phyloP scores from a whole-genome alignment of 1,139 yeast species.

The Blastobotrys capitulatus region DNA sequence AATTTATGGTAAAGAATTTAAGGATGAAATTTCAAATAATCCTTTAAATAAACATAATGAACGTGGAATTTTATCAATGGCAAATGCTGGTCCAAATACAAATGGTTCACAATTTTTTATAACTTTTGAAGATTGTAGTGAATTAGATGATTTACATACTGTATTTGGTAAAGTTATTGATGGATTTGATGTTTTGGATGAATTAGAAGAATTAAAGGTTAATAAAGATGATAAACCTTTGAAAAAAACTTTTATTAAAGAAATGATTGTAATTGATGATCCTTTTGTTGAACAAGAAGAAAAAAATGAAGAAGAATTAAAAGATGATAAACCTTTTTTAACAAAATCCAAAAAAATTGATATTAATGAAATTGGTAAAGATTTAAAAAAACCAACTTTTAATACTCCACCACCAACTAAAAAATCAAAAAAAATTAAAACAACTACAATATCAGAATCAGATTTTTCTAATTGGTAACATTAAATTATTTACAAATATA shows the following conservation, averaged over 20 bases:
- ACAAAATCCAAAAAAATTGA: slow-evolving; percentile 20
- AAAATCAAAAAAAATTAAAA: slow-evolving; percentile 8
- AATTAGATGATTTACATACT: slow-evolving; percentile 68
- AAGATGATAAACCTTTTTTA: background rate
- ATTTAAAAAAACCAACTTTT: slow-evolving; percentile 15
- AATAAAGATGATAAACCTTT: slow-evolving; percentile 33
- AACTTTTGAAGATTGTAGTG: slow-evolving; percentile 65
- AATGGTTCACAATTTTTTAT: slow-evolving; percentile 79
- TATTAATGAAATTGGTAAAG: slow-evolving; percentile 23
- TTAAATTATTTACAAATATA: background rate
- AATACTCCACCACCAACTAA: background rate
- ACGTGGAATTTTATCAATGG: slow-evolving; percentile 82
- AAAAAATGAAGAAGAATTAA: background rate
- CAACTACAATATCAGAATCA: slow-evolving; percentile 22
- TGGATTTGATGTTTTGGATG: slow-evolving; percentile 71
- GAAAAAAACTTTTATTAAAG: slow-evolving; percentile 36
- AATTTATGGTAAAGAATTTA: slow-evolving; percentile 35
- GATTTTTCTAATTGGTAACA: slow-evolving; percentile 26
- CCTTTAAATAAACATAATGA: slow-evolving; percentile 57
- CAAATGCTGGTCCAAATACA: slow-evolving; percentile 57
- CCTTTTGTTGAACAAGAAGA: slow-evolving; percentile 44
- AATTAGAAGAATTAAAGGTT: slow-evolving; percentile 45
- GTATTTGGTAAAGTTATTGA: slow-evolving; percentile 75
- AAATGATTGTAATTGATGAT: slow-evolving; percentile 74
- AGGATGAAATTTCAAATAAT: slow-evolving; percentile 53